Conservation (phyloP, 2,329 filamentous ascomycete species). For the Periconia macrospinosa region DNA sequence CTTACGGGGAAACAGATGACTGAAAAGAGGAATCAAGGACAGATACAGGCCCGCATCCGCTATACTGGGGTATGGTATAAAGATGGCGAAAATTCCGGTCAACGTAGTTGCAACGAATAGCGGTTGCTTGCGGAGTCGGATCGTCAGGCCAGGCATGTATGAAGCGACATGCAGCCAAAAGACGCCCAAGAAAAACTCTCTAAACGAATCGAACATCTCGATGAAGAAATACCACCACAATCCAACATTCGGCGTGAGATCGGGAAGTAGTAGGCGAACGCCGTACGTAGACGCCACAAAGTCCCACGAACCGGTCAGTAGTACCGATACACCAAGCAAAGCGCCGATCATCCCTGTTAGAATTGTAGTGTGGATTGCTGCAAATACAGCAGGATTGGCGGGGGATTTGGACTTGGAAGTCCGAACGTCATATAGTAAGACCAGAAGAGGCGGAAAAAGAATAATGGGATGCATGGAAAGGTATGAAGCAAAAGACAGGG, state of each 20-base stretch:
- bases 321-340: conserved; percentile 71
- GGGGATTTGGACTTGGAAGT: conserved; percentile 26
- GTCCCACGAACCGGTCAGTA: conserved; percentile 80
- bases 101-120: conserved; percentile 83
- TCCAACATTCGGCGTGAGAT: conserved; percentile 91
- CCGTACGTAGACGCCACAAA: conserved; percentile 90
- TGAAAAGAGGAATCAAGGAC: conserved; percentile 78
- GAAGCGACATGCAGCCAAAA: conserved; percentile 95
- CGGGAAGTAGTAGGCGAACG: conserved; percentile 85
- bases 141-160: conserved; percentile 83
- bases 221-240: conserved; percentile 99
- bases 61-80: conserved; percentile 95
- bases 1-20: conserved; percentile 84
- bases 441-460: conserved; percentile 77
- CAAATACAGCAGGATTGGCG: conserved; percentile 52
- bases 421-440: conserved; percentile 67
- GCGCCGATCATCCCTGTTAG: conserved; percentile 52
- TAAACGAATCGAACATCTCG: conserved; percentile 98
- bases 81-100: conserved; percentile 87
- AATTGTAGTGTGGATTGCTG: conserved; percentile 55
- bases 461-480: conserved; percentile 89
- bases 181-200: conserved; percentile 93
- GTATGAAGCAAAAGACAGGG: conserved; percentile 85
- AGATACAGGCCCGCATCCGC: conserved; percentile 87
- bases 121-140: conserved; percentile 82